Percentiles rank a stretch among this genome's conserved stretches.
phyloP scores from a whole-genome alignment of 2,329 filamentous ascomycete species.

The Epichloe sylvatica region DNA sequence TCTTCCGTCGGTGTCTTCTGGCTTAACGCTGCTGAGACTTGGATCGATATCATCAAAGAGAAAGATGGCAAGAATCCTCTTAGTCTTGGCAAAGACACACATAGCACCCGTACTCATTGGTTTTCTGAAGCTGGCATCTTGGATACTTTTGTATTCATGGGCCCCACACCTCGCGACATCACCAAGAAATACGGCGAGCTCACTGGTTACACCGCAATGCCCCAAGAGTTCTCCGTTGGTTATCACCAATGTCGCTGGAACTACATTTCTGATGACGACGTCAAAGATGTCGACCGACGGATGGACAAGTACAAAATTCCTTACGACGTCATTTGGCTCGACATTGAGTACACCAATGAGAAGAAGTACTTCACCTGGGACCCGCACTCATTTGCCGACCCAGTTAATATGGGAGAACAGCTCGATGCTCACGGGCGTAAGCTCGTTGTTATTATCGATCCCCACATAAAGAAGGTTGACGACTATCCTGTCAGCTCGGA shows the following conservation, averaged over 20 bases:
- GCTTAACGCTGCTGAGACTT: constrained; percentile 94
- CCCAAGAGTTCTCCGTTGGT: constrained; percentile 79
- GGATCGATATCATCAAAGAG: constrained; percentile 84
- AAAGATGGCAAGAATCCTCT: constrained; percentile 63
- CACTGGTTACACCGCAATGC: constrained; percentile 81
- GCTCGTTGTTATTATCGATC: constrained; percentile 88
- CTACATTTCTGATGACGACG: constrained; percentile 92
- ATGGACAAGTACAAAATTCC: constrained; percentile 93
- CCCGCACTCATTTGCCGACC: constrained; percentile 71
- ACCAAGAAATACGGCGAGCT: constrained; percentile 74
- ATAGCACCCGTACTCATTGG: constrained; percentile 86
- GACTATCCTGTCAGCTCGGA: constrained; percentile 66
- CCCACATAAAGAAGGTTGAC: constrained; percentile 88
- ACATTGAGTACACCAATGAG: constrained; percentile 93
- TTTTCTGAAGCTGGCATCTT: constrained; percentile 83
- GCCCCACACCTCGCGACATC: constrained; percentile 71
- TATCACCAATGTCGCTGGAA: constrained; percentile 99
- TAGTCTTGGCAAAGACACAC: constrained; percentile 53
- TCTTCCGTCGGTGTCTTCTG: constrained; percentile 95
- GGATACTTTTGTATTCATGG: constrained; percentile 89
- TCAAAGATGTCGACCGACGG: constrained; percentile 89
- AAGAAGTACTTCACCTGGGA: constrained; percentile 99
- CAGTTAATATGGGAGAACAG: constrained; percentile 75
- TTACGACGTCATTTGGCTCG: constrained; percentile 98
- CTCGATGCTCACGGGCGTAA: constrained; percentile 76